Conservation (phyloP, 1,284 basidiomycete species). For the Pseudozyma hubeiensis region DNA sequence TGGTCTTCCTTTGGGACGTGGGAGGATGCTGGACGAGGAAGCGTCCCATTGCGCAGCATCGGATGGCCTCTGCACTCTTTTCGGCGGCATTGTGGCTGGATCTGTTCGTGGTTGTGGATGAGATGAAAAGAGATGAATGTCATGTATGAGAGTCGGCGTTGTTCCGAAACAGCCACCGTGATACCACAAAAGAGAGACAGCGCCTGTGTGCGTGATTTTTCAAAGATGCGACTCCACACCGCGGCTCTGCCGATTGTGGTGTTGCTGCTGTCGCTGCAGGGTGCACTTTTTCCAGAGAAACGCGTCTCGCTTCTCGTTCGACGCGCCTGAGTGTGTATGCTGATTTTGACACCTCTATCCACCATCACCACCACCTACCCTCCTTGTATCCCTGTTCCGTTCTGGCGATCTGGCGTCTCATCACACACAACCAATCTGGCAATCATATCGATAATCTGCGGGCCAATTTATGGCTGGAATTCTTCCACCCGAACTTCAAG, state of each 20-base stretch:
- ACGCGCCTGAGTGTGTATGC: not conserved
- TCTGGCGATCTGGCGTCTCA: no score
- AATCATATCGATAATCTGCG: no score
- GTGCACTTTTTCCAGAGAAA: not conserved
- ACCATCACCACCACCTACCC: not conserved
- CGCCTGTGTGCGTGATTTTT: conserved; percentile 1
- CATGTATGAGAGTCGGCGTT: not conserved
- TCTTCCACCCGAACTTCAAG: no score
- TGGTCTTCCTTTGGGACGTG: conserved; percentile 11
- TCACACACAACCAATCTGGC: no score
- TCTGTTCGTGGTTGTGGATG: not conserved
- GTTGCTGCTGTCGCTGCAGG: not conserved
- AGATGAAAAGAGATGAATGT: not conserved
- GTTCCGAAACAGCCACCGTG: no score
- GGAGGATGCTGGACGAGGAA: conserved; percentile 13
- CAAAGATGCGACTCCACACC: not conserved
- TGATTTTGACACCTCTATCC: not conserved
- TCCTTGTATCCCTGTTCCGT: no score
- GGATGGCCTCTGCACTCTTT: not conserved
- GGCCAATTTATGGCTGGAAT: no score
- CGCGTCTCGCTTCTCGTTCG: not conserved
- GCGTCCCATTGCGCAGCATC: conserved; percentile 9
- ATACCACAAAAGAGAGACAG: not conserved
- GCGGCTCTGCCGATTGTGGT: not conserved
- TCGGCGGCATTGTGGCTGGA: conserved; percentile 10